phyloP scores from a whole-genome alignment of 2,329 filamentous ascomycete genomes.

The Plectosphaerella sp. region DNA sequence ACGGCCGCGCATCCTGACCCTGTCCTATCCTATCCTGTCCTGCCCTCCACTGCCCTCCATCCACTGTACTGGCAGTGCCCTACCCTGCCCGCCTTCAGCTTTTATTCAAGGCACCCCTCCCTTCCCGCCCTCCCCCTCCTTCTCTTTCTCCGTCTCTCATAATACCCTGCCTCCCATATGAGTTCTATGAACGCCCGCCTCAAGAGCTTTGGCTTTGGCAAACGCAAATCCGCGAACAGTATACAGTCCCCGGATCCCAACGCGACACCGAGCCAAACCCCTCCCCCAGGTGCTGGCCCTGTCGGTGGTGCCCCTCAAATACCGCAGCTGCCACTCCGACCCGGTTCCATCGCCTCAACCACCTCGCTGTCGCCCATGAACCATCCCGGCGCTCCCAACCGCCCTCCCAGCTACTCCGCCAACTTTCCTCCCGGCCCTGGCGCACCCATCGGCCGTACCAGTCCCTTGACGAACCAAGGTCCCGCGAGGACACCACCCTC shows the following conservation, averaged over 20 bases:
- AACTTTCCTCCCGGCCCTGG: constrained; percentile 45
- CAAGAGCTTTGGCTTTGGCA: constrained; percentile 76
- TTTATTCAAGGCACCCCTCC: constrained; percentile 15
- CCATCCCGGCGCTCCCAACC: constrained; percentile 53
- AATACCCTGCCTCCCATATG: constrained; percentile 47
- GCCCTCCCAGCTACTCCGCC: constrained; percentile 60
- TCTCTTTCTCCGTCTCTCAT: constrained; percentile 21
- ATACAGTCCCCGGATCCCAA: constrained; percentile 43
- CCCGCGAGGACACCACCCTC: constrained; percentile 51
- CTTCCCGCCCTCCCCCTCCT: constrained; percentile 20
- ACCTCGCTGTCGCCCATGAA: constrained; percentile 55
- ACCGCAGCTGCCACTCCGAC: constrained; percentile 37
- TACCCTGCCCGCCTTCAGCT: constrained; percentile 1
- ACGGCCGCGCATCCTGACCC: not conserved
- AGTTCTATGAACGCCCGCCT: constrained; percentile 77
- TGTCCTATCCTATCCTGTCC: not conserved
- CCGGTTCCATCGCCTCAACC: constrained; percentile 37
- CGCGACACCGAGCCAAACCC: constrained; percentile 28
- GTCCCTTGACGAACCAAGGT: constrained; percentile 42
- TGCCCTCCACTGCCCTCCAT: not conserved
- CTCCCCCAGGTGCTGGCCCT: constrained; percentile 19
- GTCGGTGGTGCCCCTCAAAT: constrained; percentile 36
- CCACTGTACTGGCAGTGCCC: not conserved
- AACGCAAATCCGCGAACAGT: constrained; percentile 67
- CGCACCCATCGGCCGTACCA: constrained; percentile 49